A percentile compares a stretch with the other conserved stretches of the same genome.
These are phyloP conservation scores for Hypoxylon fuscum DNA, from an alignment of 495 filamentous ascomycete genomes.

Conservation along the genomic window DNA sequence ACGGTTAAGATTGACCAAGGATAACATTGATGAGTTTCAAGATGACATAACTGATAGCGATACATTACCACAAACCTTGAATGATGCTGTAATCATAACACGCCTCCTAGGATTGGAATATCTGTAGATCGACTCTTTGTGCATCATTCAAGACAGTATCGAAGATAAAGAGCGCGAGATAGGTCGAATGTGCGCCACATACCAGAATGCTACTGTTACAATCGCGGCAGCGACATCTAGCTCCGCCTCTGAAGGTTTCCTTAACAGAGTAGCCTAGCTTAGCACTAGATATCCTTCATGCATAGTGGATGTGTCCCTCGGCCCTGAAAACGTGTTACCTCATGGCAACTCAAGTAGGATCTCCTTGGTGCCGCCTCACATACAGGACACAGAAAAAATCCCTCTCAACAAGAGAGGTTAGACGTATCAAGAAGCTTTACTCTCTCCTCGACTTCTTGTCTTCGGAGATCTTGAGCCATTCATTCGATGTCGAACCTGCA, in stretches of 20 bases:
- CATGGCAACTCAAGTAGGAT: background rate
- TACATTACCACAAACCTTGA: constrained; percentile 14
- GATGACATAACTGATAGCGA: background rate
- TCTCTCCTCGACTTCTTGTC: constrained; percentile 21
- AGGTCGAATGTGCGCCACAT: constrained; percentile 27
- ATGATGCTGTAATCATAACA: constrained; percentile 9
- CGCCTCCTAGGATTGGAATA: constrained; percentile 21
- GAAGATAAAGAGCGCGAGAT: constrained; percentile 40
- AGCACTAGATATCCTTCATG: constrained; percentile 17
- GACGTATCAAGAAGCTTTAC: constrained; percentile 26
- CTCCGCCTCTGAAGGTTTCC: constrained; percentile 20
- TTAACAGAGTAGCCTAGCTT: constrained; percentile 5
- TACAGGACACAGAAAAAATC: constrained; percentile 12
- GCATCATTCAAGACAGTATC: constrained; percentile 42
- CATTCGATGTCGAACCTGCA: constrained; percentile 20
- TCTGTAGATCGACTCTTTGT: constrained; percentile 43
- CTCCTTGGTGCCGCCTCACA: constrained; percentile 17
- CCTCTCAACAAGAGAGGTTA: constrained; percentile 28
- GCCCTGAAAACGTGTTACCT: background rate
- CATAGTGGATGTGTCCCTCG: constrained; percentile 8
- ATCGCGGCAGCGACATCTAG: constrained; percentile 23
- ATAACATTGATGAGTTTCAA: constrained; percentile 2
- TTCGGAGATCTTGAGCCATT: constrained; percentile 33
- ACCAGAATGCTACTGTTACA: constrained; percentile 20
- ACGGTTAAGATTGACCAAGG: constrained; percentile 17